Evolutionary conservation across 495 filamentous ascomycete genomes (phyloP), one percentile per base, ranked within the genome.

Genomic region (Alectoria sarmentosa): DNA sequence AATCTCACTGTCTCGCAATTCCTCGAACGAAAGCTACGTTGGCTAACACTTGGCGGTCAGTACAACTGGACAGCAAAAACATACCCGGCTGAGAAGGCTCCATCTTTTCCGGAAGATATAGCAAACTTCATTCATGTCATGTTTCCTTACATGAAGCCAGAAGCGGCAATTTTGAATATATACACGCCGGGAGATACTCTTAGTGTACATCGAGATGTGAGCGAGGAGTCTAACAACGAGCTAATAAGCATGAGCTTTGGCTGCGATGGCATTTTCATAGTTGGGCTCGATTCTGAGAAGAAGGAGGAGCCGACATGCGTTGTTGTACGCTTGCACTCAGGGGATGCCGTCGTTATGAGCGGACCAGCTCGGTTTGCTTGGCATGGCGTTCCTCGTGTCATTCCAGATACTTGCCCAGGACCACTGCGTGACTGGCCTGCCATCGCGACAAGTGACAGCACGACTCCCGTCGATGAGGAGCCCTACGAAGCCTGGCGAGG

Each of bases 41-140:
- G 93, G 94, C 82, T 96, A 19, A 96, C 93, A 9, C 80, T 98
- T 15, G 94, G 93, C 36, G 91, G 90, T 0, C 92, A 97, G 70
- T 96, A 98, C 75, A 88, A 98, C 75, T 96, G 93, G 93, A 92
- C 90, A 4, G 79, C 82, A 42, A 91, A 95, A 70, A 75, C 80
- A 36, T 96, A 97, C 72, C 91, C 92, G 0, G 69, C 73, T 3
- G 81, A 80, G 58, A 65, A 66, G 2, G 30, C 30, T 30, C 87
- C 90, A n/a, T 89, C 90, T 4, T 96, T 96, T 67, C 93, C 93
- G 6, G 48, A 65, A 5, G 91, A 96, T 70, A 81, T 94, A 64
- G 83, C 82, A 7, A 69, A 66, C 1, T 80, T 95, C 32, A 70
- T 96, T 15, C 78, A 81, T 23, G 74, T 76, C 0, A 73, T 90